Base-by-base conservation (phyloP, 1,284 basidiomycete genomes). In the Ganoderma lucidum region DNA sequence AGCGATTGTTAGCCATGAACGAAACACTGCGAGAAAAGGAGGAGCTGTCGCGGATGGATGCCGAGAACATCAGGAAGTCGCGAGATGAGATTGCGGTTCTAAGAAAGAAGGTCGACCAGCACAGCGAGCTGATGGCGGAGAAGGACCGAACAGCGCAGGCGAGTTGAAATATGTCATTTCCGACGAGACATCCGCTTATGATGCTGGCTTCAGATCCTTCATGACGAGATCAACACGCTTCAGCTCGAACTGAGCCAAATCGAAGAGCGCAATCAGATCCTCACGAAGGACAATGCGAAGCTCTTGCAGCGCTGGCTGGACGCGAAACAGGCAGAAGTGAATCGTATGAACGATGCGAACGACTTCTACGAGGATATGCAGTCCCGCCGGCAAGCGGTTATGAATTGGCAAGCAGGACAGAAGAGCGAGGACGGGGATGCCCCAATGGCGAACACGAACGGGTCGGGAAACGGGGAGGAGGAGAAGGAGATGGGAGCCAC, bases 261-360 rank as follows among this genome's bases (percentile, higher is more conserved):
- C 51, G 93, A 95, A 71, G 90, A 95, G 72, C 90, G 95, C 51
- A 98, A 98, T 78, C 86, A 91, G 75, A 92, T 87, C 30, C 86
- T 99, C 61, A 90, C 90, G 67, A 93, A 92, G 76, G 97, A 99
- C 81, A 99, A 99, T 77, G 96, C 97, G 23, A 93, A 93, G 74
- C 87, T 99, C 53, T 86, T 99, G 1, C 96, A 98, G 79, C 91
- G 96, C 19, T 98, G 96, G 96, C 85, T 98, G 32, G 96, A 98
- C 79, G 92, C 93, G 74, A 98, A 98, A 84, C 96, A 98, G 78
- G 85, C 89, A 17, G 96, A 97, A 77, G 97, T 93, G 6, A 96
- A 97, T 80, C 92, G 91, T 83, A 96, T 99, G 94, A 99, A 99
- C 82, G 94, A 95, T 75, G 93, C 91, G 19, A 94, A 95, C 77